phyloP scores from a whole-genome alignment of 2,329 filamentous ascomycete species.

The Incumbomyces delicatus region DNA sequence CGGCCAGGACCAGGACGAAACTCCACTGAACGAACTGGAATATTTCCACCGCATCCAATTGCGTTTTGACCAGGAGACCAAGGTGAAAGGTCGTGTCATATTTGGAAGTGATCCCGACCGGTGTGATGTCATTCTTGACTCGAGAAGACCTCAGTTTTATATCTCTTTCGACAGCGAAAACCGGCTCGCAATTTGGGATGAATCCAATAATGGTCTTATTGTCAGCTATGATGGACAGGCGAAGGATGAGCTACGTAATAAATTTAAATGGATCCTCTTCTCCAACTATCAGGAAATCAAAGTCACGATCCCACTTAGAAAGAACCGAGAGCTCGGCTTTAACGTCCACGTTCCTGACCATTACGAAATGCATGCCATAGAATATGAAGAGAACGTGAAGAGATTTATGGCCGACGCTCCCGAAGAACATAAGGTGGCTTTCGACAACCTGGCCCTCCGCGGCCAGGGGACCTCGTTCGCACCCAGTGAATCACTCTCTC shows the following conservation, averaged over 20 bases:
- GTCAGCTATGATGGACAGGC: slow-evolving; percentile 12
- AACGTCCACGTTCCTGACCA: slow-evolving; percentile 7
- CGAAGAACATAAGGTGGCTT: slow-evolving; percentile 5
- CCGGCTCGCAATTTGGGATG: slow-evolving; percentile 8
- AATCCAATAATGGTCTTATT: slow-evolving; percentile 6
- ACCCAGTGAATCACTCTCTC: slow-evolving; percentile 2
- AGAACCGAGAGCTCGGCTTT: slow-evolving; percentile 1
- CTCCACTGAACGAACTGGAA: neutral
- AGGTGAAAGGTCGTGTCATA: slow-evolving; percentile 6
- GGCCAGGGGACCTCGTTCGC: slow-evolving; percentile 6
- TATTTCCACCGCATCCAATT: slow-evolving; percentile 5
- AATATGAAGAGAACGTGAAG: slow-evolving; percentile 8
- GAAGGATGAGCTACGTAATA: slow-evolving; percentile 3
- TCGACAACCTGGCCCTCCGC: slow-evolving; percentile 8
- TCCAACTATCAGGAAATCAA: neutral
- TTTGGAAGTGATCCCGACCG: slow-evolving; percentile 6
- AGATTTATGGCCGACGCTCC: slow-evolving; percentile 1
- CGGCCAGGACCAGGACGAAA: neutral
- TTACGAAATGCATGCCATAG: slow-evolving; percentile 1
- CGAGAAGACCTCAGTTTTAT: slow-evolving; percentile 5
- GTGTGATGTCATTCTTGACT: slow-evolving; percentile 5
- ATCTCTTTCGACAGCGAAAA: slow-evolving; percentile 10
- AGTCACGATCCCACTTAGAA: neutral
- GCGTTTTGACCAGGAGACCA: slow-evolving; percentile 6
- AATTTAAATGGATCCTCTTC: slow-evolving; percentile 13